These are phyloP conservation scores for Hyaloperonospora arabidopsidis DNA, from an alignment of 352 stramenopile species.

Conservation along the genomic window DNA sequence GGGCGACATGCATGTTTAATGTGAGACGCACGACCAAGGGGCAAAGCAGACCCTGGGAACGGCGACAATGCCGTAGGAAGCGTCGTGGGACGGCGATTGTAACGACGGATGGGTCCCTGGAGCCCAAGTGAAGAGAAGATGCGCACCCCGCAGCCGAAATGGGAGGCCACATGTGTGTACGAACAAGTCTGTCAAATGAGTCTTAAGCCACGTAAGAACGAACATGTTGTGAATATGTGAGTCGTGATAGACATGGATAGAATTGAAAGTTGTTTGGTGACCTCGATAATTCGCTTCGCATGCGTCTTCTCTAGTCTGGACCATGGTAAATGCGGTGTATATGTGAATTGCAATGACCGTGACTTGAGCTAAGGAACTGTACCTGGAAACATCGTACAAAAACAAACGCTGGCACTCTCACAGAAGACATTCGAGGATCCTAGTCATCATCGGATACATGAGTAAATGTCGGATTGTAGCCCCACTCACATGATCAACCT, in stretches of 20 bases:
- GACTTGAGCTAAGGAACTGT: conserved; percentile 50
- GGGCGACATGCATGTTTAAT: conserved; percentile 19
- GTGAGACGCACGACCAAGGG: conserved; percentile 11
- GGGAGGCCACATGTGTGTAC: not conserved
- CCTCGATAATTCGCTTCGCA: not conserved
- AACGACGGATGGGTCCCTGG: conserved; percentile 15
- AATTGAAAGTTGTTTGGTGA: not conserved
- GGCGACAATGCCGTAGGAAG: conserved; percentile 22
- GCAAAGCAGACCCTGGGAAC: conserved; percentile 5
- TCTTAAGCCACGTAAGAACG: conserved; percentile 12
- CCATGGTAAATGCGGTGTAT: no score
- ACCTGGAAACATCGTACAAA: conserved; percentile 55
- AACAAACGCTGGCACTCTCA: conserved; percentile 52
- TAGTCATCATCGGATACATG: conserved; percentile 1
- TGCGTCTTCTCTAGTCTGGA: conserved; percentile 43
- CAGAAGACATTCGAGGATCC: conserved; percentile 38
- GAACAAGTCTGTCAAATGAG: conserved; percentile 14
- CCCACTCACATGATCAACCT: not conserved
- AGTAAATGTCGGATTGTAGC: not conserved
- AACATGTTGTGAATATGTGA: conserved; percentile 13
- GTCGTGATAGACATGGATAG: not conserved
- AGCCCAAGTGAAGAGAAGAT: conserved; percentile 12
- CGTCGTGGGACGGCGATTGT: conserved; percentile 24
- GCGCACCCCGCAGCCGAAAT: conserved; percentile 1
- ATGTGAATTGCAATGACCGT: conserved; percentile 56